A percentile compares a stretch with the other conserved stretches of the same genome.
Conservation (phyloP, 2,329 filamentous ascomycete species). For the Penicillium italicum region DNA sequence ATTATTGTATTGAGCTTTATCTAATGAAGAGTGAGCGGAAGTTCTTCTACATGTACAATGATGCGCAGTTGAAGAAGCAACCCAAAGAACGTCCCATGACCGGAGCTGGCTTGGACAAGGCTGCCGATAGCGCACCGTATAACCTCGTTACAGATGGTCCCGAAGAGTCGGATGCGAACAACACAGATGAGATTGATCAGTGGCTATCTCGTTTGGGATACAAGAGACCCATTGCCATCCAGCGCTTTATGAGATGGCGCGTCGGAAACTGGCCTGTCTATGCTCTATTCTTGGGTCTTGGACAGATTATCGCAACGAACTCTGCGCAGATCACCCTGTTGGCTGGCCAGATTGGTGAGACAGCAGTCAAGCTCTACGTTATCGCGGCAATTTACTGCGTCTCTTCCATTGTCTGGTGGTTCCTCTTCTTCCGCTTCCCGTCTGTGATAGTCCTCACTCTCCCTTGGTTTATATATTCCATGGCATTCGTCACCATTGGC, state of each 20-base stretch:
- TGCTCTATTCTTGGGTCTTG: constrained; percentile 57
- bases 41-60: constrained; percentile 59
- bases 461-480: constrained; percentile 61
- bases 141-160: constrained; percentile 25
- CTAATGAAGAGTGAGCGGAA: constrained; percentile 63
- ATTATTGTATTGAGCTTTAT: constrained; percentile 63
- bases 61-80: constrained; percentile 54
- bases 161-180: constrained; percentile 32
- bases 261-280: constrained; percentile 63
- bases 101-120: constrained; percentile 38
- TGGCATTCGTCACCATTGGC: constrained; percentile 61
- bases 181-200: constrained; percentile 34
- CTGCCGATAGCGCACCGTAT: constrained; percentile 35
- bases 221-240: constrained; percentile 53
- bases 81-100: constrained; percentile 37
- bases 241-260: constrained; percentile 53
- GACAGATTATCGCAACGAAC: constrained; percentile 62
- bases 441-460: constrained; percentile 56
- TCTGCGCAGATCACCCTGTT: constrained; percentile 66
- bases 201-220: constrained; percentile 46
- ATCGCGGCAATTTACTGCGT: constrained; percentile 58
- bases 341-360: constrained; percentile 60
- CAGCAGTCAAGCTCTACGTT: constrained; percentile 57
- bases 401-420: constrained; percentile 60
- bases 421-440: constrained; percentile 56